Evolutionary conservation across 1,139 yeast species (phyloP).

Genomic region (Ashbya aceris): DNA sequence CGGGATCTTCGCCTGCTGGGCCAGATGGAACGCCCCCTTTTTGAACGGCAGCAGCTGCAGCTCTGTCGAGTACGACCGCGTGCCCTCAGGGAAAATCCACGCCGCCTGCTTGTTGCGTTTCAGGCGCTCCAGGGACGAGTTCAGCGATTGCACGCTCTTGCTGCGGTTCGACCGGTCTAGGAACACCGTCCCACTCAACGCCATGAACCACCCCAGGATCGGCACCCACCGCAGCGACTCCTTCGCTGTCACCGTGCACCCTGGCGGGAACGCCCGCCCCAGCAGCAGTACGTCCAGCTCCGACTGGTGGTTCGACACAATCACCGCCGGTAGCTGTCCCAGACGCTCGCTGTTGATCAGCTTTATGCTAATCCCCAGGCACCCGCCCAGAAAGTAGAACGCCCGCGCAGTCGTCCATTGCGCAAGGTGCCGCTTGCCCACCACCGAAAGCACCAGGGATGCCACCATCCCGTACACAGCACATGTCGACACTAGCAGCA

Average conservation of each 20-base stretch:
- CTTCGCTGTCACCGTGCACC: conserved; percentile 90
- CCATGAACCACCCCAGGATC: conserved; percentile 96
- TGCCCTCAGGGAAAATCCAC: conserved; percentile 92
- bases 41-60: conserved; percentile 78
- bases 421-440: conserved; percentile 70
- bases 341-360: conserved; percentile 55
- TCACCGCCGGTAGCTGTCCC: conserved; percentile 60
- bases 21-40: conserved; percentile 96
- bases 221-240: conserved; percentile 77
- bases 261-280: conserved; percentile 78
- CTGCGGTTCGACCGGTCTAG: conserved; percentile 75
- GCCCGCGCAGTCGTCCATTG: conserved; percentile 89
- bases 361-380: conserved; percentile 62
- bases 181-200: conserved; percentile 81
- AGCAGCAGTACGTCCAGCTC: conserved; percentile 73
- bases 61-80: conserved; percentile 65
- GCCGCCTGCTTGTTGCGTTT: conserved; percentile 57
- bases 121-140: conserved; percentile 54
- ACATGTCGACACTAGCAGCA: conserved; percentile 45
- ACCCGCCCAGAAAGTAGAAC: conserved; percentile 53
- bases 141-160: conserved; percentile 66
- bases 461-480: conserved; percentile 72
- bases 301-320: conserved; percentile 86
- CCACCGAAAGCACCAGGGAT: conserved; percentile 53
- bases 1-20: conserved; percentile 85